phyloP scores from a whole-genome alignment of 352 stramenopile genomes.

The Phytophthora sp. region DNA sequence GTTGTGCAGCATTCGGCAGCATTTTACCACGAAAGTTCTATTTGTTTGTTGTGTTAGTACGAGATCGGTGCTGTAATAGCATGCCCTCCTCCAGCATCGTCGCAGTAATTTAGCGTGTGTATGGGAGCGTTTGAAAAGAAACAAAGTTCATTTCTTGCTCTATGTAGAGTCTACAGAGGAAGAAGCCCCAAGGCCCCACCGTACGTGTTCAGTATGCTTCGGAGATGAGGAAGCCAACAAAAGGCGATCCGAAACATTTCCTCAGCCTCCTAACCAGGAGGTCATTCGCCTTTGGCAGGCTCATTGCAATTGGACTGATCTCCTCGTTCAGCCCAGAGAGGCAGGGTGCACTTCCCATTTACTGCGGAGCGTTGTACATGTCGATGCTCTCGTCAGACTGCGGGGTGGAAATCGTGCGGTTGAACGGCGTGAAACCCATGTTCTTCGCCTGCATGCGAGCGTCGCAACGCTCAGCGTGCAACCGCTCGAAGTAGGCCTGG shows the following conservation, averaged over 20 bases:
- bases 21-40: constrained; percentile 26
- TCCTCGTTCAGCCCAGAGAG: constrained; percentile 13
- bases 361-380: constrained; percentile 90
- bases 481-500: constrained; percentile 83
- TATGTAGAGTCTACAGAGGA: constrained; percentile 43
- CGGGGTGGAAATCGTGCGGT: constrained; percentile 77
- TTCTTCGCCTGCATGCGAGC: constrained; percentile 88
- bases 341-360: constrained; percentile 27
- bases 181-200: constrained; percentile 8
- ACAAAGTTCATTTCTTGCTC: constrained; percentile 42
- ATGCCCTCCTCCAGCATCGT: constrained; percentile 4
- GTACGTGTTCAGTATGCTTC: constrained; percentile 20
- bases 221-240: constrained; percentile 17
- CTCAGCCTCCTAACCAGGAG: constrained; percentile 2
- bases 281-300: constrained; percentile 6
- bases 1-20: constrained; percentile 18
- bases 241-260: constrained; percentile 23
- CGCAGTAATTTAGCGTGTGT: constrained; percentile 6
- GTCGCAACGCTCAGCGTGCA: constrained; percentile 82
- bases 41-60: constrained; percentile 27
- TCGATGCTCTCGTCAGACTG: constrained; percentile 87
- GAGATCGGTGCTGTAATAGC: constrained; percentile 6
- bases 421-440: constrained; percentile 76
- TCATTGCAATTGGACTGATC: constrained; percentile 20
- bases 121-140: constrained; percentile 29